Base-by-base conservation (phyloP, 805 yeast species). In the Ogataea parapolymorpha region DNA sequence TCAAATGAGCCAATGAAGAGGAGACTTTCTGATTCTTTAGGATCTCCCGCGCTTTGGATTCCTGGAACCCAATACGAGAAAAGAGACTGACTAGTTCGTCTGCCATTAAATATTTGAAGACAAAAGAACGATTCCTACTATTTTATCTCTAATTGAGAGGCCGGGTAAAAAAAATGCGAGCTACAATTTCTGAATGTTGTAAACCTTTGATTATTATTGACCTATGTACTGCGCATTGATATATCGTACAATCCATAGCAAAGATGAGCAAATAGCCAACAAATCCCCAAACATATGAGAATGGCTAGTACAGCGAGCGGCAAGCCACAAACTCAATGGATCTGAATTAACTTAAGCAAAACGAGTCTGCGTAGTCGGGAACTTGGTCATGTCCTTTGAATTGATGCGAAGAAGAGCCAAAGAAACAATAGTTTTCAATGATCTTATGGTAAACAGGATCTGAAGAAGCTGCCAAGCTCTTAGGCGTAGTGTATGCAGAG, bases 1-100 rank as follows among this genome's bases (percentile, higher is more conserved):
- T 70, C 44, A 89, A 74, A 26, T 75, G 75, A 23, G 70, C 72
- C 38, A 93, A 72, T 1, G 95, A 77, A 29, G 70, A 68, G 13
- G 91, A 76, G 29, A 90, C 95, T 63, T 90, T 90, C 60, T 81
- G 80, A 68, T 93, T 91, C 63, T 88, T 91, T 42, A 79, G 63
- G 42, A 89, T 82, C 58, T 93, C 98, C 36, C 79, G 77, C 45
- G 85, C 72, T 61, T 86, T 87, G 52, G 79, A 71, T 13, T 83
- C 91, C 52, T 75, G 79, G 51, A 85, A 78, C 11, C 95, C 95
- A 43, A 82, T 59, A 37, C 62, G 55, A 41, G 64, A 54, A 42
- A 77, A 76, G 25, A 63, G 60, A 6, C 39, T 44, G 26, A 51
- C 41, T 15, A 66, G 41, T 23, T 58, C 58, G 37, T 57, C 65